These are phyloP conservation scores for Botryotinia globosa DNA, from an alignment of 2,329 filamentous ascomycete genomes.

Conservation along the genomic window DNA sequence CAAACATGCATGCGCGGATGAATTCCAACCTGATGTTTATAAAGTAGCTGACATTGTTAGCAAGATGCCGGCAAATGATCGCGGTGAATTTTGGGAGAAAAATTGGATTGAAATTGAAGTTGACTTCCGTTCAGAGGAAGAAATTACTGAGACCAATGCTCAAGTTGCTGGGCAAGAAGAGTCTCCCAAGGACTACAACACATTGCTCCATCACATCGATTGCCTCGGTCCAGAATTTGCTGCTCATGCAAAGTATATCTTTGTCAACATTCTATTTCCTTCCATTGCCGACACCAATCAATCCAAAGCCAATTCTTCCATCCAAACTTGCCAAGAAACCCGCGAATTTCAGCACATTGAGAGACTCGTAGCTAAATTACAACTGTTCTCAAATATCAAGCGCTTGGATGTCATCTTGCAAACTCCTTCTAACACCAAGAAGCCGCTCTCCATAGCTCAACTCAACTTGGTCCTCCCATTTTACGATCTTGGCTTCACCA, in stretches of 20 bases:
- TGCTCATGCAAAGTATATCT: slow-evolving; percentile 21
- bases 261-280: slow-evolving; percentile 26
- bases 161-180: not conserved
- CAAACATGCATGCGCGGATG: slow-evolving; percentile 5
- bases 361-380: slow-evolving; percentile 15
- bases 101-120: slow-evolving; percentile 28
- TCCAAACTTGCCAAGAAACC: not conserved
- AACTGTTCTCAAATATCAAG: not conserved
- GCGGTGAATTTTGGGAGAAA: slow-evolving; percentile 22
- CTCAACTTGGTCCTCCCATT: slow-evolving; percentile 31
- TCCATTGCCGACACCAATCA: not conserved
- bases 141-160: not conserved
- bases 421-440: slow-evolving; percentile 14
- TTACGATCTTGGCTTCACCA: slow-evolving; percentile 30
- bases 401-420: slow-evolving; percentile 11
- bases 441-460: slow-evolving; percentile 22
- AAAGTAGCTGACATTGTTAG: not conserved
- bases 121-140: slow-evolving; percentile 16
- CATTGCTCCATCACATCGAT: slow-evolving; percentile 23
- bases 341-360: slow-evolving; percentile 12
- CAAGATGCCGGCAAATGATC: slow-evolving; percentile 19
- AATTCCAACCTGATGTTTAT: slow-evolving; percentile 20
- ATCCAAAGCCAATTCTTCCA: not conserved
- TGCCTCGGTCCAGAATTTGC: slow-evolving; percentile 25
- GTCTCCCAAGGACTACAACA: not conserved